Conservation (phyloP, 768 basidiomycete genomes). For the Pleurotus giganteus region DNA sequence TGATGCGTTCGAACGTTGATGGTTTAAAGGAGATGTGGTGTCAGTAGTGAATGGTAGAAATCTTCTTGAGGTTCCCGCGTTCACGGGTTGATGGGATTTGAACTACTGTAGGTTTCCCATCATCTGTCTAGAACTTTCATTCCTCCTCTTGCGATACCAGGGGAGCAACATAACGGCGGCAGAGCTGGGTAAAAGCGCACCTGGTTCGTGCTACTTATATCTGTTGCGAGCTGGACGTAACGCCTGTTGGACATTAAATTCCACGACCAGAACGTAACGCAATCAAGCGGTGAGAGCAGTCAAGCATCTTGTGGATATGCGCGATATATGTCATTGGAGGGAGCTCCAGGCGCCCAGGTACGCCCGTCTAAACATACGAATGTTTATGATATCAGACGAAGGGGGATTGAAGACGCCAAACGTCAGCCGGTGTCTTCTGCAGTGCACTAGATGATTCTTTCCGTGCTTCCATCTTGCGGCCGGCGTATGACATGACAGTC, state of each 20-base stretch:
- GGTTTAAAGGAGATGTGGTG: not conserved
- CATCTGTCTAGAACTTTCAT: no score
- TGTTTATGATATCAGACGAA: no score
- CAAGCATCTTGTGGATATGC: not conserved
- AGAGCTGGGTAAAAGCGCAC: not conserved
- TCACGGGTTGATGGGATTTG: no score
- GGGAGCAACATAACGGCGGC: no score
- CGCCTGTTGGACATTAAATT: not conserved
- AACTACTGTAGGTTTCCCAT: no score
- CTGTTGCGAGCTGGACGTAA: not conserved
- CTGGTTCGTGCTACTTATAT: not conserved
- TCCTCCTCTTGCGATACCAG: no score
- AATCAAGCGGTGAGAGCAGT: not conserved
- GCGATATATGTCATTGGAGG: not conserved
- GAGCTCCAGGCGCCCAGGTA: conserved; percentile 3
- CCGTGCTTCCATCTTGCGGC: no score
- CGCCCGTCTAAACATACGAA: not conserved
- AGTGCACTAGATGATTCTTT: not conserved
- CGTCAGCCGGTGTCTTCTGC: not conserved
- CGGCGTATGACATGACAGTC: no score
- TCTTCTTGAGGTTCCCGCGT: not conserved
- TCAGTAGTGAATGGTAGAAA: not conserved
- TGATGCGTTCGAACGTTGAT: not conserved
- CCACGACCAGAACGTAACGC: not conserved
- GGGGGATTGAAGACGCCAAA: not conserved